Evolutionary conservation across 331 rosid genomes (phyloP).

Genomic region (Quercus tomentella): DNA sequence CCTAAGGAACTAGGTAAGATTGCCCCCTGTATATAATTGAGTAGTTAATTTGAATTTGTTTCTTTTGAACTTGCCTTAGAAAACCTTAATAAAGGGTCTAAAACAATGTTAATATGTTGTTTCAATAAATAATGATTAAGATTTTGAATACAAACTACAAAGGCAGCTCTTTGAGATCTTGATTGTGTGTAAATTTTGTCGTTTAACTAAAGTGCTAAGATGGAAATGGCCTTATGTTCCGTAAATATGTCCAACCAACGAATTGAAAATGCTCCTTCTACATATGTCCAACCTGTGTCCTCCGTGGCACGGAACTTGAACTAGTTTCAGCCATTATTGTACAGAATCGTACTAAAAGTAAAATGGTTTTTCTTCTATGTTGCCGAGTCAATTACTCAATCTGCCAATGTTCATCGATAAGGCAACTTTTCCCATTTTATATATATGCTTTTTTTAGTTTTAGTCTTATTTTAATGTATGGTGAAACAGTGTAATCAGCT

Average conservation of each 20-base stretch:
- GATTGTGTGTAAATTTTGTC: neutral
- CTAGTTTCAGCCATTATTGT: neutral
- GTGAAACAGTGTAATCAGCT: neutral
- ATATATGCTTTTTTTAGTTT: too few species aligned
- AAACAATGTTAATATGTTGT: neutral
- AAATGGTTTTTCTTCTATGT: neutral
- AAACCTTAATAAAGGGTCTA: neutral
- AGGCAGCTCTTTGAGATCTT: neutral
- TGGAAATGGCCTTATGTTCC: neutral
- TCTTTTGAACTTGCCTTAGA: neutral
- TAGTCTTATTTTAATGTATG: too few species aligned
- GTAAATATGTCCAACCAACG: neutral
- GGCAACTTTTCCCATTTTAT: too few species aligned
- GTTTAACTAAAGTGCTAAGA: neutral
- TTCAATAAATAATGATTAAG: constrained; percentile 3
- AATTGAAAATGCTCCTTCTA: neutral
- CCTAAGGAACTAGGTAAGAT: too few species aligned
- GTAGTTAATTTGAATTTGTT: constrained; percentile 7
- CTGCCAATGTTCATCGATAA: neutral
- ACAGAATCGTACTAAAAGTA: neutral
- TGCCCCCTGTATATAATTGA: neutral
- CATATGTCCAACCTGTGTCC: neutral
- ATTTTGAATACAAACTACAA: constrained; percentile 19
- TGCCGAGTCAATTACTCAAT: neutral
- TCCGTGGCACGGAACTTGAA: constrained; percentile 1